These are phyloP conservation scores for Aspergillus proliferans DNA, from an alignment of 2,329 filamentous ascomycete species.

Conservation along the genomic window DNA sequence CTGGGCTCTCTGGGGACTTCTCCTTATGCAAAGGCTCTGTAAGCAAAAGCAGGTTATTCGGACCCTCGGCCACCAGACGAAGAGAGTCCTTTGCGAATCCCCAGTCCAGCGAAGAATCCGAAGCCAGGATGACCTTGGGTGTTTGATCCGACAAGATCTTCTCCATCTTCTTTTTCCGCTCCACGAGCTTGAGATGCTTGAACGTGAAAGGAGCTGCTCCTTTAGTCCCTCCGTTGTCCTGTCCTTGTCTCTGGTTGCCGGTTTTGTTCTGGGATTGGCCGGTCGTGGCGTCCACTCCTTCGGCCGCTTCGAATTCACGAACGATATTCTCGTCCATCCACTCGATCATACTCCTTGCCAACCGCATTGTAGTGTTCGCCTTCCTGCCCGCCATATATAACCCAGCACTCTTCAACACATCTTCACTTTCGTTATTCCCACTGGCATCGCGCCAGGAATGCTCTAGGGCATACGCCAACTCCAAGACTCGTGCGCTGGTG, in stretches of 20 bases:
- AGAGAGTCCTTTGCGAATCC: conserved; percentile 83
- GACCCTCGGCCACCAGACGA: conserved; percentile 64
- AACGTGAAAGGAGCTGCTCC: conserved; percentile 78
- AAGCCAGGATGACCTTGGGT: conserved; percentile 76
- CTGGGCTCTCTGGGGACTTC: conserved; percentile 16
- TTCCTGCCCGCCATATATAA: conserved; percentile 83
- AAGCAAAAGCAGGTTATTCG: conserved; percentile 77
- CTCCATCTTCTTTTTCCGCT: conserved; percentile 73
- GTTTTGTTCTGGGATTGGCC: conserved; percentile 34
- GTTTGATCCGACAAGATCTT: conserved; percentile 53
- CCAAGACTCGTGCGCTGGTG: conserved; percentile 87
- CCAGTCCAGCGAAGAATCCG: conserved; percentile 87
- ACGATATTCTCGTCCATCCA: conserved; percentile 99
- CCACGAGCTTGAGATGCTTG: conserved; percentile 73
- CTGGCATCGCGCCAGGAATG: conserved; percentile 73
- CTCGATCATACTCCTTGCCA: conserved; percentile 91
- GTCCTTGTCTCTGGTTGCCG: conserved; percentile 35
- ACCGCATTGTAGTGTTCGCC: conserved; percentile 79
- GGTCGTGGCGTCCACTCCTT: conserved; percentile 33
- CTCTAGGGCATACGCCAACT: conserved; percentile 86
- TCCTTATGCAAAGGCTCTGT: conserved; percentile 58
- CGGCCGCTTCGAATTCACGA: conserved; percentile 73
- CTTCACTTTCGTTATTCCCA: conserved; percentile 44
- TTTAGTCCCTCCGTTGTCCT: conserved; percentile 36
- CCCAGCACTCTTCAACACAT: conserved; percentile 45